Percentiles rank a stretch among this genome's conserved stretches.
Conservation (phyloP, 2,329 filamentous ascomycete genomes). For the Microsporum audouinii region DNA sequence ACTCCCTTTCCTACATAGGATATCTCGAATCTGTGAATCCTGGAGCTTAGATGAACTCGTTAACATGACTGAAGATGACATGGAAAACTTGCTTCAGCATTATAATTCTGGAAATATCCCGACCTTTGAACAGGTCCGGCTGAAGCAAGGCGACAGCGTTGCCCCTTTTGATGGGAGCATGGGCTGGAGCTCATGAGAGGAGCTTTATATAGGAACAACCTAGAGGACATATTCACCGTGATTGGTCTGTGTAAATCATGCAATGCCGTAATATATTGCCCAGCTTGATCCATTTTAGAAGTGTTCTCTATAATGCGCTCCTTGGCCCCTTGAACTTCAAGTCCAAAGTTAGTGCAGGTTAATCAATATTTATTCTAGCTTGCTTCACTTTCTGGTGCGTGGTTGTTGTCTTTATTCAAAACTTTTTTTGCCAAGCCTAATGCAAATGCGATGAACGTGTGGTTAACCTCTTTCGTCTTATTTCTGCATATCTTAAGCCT, state of each 20-base stretch:
- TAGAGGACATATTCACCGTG: background rate
- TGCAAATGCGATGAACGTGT: too few relatives aligned
- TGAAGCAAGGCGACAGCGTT: conserved; percentile 9
- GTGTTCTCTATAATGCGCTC: too few relatives aligned
- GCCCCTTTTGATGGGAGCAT: conserved; percentile 21
- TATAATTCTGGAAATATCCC: conserved; percentile 37
- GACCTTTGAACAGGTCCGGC: conserved; percentile 14
- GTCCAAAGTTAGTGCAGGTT: too few relatives aligned
- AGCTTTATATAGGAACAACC: background rate
- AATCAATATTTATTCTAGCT: too few relatives aligned
- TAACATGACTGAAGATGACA: conserved; percentile 62
- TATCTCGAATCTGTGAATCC: conserved; percentile 70
- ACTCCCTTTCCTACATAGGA: conserved; percentile 41
- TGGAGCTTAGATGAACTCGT: conserved; percentile 72
- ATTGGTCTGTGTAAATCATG: background rate
- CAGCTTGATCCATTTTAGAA: background rate
- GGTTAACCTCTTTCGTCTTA: too few relatives aligned
- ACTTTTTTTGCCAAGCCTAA: too few relatives aligned
- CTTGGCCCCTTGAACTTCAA: too few relatives aligned
- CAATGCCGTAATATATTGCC: background rate
- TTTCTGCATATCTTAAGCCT: too few relatives aligned
- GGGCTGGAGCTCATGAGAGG: conserved; percentile 16
- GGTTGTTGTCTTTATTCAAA: too few relatives aligned
- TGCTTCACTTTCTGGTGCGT: too few relatives aligned
- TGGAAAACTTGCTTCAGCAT: conserved; percentile 60